Conservation (phyloP, 352 stramenopile genomes). For the Peronosclerospora sorghi region DNA sequence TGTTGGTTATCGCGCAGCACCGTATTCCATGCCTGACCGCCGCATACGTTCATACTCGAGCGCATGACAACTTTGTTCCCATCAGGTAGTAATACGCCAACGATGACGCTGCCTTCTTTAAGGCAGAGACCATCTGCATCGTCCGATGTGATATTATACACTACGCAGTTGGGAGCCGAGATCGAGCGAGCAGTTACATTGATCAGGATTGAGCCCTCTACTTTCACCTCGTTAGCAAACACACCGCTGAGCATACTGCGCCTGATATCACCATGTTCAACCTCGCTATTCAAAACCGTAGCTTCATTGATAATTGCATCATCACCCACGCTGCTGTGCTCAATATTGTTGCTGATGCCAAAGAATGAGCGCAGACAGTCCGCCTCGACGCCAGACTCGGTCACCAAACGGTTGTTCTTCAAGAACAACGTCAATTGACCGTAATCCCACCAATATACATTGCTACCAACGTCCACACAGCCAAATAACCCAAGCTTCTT, state of each 20-base stretch:
- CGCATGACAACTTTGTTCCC: constrained; percentile 89
- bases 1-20: constrained; percentile 87
- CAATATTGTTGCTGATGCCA: constrained; percentile 61
- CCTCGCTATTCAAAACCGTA: constrained; percentile 75
- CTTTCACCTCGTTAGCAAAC: constrained; percentile 81
- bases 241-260: constrained; percentile 88
- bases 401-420: constrained; percentile 93
- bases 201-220: constrained; percentile 93
- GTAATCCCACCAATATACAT: constrained; percentile 99
- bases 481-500: constrained; percentile 89
- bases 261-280: constrained; percentile 51
- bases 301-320: constrained; percentile 45
- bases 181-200: constrained; percentile 96
- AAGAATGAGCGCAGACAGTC: constrained; percentile 73
- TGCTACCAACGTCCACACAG: constrained; percentile 93
- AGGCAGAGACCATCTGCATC: constrained; percentile 84
- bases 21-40: constrained; percentile 90
- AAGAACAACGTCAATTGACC: constrained; percentile 97
- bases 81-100: constrained; percentile 87
- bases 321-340: constrained; percentile 65
- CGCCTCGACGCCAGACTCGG: constrained; percentile 70
- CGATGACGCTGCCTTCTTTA: constrained; percentile 88
- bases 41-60: constrained; percentile 88
- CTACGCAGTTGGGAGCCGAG: constrained; percentile 87
- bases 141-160: constrained; percentile 96